Evolutionary conservation across 2,329 filamentous ascomycete genomes (phyloP).

Genomic region (Fusarium incarnatum): DNA sequence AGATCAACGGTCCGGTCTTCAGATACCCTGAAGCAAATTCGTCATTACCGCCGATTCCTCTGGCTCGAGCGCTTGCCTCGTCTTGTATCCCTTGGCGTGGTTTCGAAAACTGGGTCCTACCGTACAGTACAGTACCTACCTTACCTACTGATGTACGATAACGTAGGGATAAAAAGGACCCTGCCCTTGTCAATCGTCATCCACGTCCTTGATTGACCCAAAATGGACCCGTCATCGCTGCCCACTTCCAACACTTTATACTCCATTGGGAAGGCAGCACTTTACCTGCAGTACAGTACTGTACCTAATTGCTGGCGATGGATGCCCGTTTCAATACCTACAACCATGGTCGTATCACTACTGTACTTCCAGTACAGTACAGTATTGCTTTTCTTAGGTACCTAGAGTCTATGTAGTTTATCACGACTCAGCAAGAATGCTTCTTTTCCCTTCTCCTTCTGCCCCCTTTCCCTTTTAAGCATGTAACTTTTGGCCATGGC

Average conservation of each 20-base stretch:
- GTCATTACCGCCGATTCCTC: slow-evolving; percentile 11
- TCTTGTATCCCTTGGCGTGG: slow-evolving; percentile 30
- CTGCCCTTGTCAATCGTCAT: slow-evolving; percentile 16
- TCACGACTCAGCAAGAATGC: slow-evolving; percentile 5
- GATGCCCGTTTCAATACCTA: not conserved
- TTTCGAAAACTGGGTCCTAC: slow-evolving; percentile 17
- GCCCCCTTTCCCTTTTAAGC: slow-evolving; percentile 5
- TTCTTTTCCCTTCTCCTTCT: slow-evolving; percentile 4
- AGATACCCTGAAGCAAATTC: slow-evolving; percentile 21
- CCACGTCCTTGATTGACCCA: slow-evolving; percentile 14
- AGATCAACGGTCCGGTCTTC: not conserved
- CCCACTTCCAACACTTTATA: slow-evolving; percentile 27
- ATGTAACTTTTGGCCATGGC: slow-evolving; percentile 19
- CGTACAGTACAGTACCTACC: not conserved
- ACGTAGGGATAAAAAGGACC: not conserved
- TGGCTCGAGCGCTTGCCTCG: slow-evolving; percentile 25
- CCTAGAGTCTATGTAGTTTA: not conserved
- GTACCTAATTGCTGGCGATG: slow-evolving; percentile 12
- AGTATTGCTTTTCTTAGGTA: too few species aligned
- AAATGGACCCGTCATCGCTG: slow-evolving; percentile 34
- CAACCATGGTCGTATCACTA: not conserved
- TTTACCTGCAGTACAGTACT: slow-evolving; percentile 26
- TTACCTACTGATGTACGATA: not conserved
- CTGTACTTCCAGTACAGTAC: not conserved
- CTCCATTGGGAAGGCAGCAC: slow-evolving; percentile 30